Percentiles rank a stretch among this genome's conserved stretches.
Evolutionary conservation across 2,329 filamentous ascomycete genomes (phyloP).

Genomic region (Pseudopithomyces maydicus): DNA sequence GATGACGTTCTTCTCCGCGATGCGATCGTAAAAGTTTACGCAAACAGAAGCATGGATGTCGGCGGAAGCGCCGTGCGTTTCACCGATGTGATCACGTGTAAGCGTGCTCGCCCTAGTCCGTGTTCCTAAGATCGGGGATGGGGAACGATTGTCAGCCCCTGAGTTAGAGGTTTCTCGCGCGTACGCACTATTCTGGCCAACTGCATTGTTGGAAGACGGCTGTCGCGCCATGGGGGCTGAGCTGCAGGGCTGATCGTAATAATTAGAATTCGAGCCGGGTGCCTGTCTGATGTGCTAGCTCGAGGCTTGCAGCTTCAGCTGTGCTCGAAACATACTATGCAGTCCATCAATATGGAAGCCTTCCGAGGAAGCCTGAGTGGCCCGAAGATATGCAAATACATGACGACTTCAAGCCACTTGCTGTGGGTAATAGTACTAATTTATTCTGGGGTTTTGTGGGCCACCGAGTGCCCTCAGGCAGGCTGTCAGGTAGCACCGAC

Average conservation of each 20-base stretch:
- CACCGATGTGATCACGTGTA: slow-evolving; percentile 1
- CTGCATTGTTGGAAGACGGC: not conserved
- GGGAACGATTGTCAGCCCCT: too few species aligned
- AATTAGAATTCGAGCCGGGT: not conserved
- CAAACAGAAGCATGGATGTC: not conserved
- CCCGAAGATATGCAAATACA: not conserved
- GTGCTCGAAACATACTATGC: not conserved
- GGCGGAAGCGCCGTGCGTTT: not conserved
- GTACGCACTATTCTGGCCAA: too few species aligned
- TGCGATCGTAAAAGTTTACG: not conserved
- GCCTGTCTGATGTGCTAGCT: not conserved
- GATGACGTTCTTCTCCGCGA: not conserved
- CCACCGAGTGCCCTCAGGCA: not conserved
- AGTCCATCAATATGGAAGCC: not conserved
- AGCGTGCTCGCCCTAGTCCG: not conserved
- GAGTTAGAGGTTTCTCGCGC: too few species aligned
- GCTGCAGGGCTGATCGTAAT: not conserved
- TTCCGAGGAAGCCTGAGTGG: not conserved
- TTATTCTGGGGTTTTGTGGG: not conserved
- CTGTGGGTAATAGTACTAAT: not conserved
- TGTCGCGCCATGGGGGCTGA: not conserved
- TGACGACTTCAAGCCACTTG: not conserved
- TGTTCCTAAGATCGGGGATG: not conserved
- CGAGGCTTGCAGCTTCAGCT: not conserved
- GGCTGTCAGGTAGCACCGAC: not conserved